Base-by-base conservation (phyloP, 495 filamentous ascomycete species). In the Penicillium angulare region DNA sequence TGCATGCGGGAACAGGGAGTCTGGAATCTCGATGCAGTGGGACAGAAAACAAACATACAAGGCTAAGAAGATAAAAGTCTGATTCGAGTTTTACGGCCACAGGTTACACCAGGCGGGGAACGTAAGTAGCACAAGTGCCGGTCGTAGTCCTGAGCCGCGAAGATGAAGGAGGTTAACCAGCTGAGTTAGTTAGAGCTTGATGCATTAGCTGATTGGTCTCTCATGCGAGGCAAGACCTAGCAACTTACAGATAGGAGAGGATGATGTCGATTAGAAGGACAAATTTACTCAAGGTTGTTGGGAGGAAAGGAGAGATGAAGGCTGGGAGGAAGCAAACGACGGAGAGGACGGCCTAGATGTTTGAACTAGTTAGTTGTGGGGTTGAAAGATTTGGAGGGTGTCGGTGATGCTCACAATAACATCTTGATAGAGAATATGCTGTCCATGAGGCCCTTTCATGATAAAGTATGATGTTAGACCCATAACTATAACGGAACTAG, bases 131-230 rank as follows among this genome's bases (percentile, higher is more conserved):
- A 72, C 53, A 58, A 44, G 26, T 65, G 55, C 49, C 61, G 55
- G 56, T 69, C 77, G 64, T 78, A 85, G 60, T 79, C 75, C 60
- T 78, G 68, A 27, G 81, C 78, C 7, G 79, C 62, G 52, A 84
- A 84, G 48, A 81, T 78, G 51, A 85, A 82, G 12, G 76, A 68
- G 10, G 81, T 83, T 47, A 85, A 69, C 82, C 82, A 85, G 24
- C 73, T 77, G 36, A 43, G 64, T 52, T 65, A 62, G 53, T 53
- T 48, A 24, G 8, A 41, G 6, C n/a, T 3, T 41, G 33, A 17
- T 41, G 38, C 7, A n/a, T 20, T 17, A 41, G 16, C 6, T 15
- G 7, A 27, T 26, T 20, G 18, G 35, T 34, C 15, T 5, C n/a
- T 43, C 17, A 16, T 27, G 24, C 4, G 31, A n/a, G 17, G 7